Evolutionary conservation across 2,329 filamentous ascomycete genomes (phyloP), one percentile per base, ranked within the genome.

Genomic region (Clonostachys byssicola): DNA sequence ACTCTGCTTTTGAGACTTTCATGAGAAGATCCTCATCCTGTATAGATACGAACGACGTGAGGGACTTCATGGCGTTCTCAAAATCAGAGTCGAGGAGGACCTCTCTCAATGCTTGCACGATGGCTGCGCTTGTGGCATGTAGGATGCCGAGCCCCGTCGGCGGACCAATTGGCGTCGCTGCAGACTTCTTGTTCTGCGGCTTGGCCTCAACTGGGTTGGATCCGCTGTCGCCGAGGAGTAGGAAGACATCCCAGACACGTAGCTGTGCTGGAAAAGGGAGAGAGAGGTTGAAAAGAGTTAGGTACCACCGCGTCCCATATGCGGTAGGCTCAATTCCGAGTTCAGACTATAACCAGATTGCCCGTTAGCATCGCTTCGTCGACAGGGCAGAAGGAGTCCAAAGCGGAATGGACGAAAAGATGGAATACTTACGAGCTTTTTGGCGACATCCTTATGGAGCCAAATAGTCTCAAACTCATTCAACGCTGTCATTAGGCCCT

Each of bases 221-320:
- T 12, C 14, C 17, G 36, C 36, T 18, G 14, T 39, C 89, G 42
- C 92, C 94, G 12, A 97, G 80, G 13, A 99, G 81, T 80, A 99
- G 90, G 68, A 97, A 97, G 2, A 96, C 88, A 61, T 99, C 94
- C 94, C 94, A 99, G 14, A 99, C 88, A 43, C 94, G 87, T 35
- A 99, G 83, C 66, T 97, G 94, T 5, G 92, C 92, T 0, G 89
- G 80, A 59, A 97, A 99, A 0, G 94, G 94, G 45, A 99, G 89
- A 14, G 90, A 95, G 60, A 97, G 87, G 67, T 97, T 97, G 77
- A 99, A 99, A 9, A 99, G 75, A 3, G 94, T 99, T 45, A 99
- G 77, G 63, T 99, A 99, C 94, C 94, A 99, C 45, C 92, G 80
- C 5, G 92, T 97, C 34, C 92, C 94, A 62, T 96, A 99, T n/a